Percentiles rank a stretch among this genome's conserved stretches.
Evolutionary conservation across 805 yeast genomes (phyloP).

Genomic region (Sungouiella blattae): DNA sequence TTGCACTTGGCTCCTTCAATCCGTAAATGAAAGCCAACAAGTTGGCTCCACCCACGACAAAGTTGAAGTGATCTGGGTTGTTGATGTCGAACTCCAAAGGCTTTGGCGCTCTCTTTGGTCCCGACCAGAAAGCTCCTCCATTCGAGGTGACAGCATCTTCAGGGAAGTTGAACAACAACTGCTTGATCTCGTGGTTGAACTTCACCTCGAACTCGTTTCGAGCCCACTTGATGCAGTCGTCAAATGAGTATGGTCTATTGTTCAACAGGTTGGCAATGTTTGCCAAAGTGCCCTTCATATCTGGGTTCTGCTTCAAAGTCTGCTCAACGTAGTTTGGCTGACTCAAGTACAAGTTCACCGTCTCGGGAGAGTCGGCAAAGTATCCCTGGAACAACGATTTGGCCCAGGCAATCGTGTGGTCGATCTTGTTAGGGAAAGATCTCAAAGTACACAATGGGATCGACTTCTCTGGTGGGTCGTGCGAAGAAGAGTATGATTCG

Average conservation of each 20-base stretch:
- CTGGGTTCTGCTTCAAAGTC: conserved; percentile 87
- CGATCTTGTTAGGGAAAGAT: conserved; percentile 96
- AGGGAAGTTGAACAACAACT: conserved; percentile 91
- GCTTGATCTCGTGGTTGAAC: conserved; percentile 81
- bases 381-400: conserved; percentile 90
- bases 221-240: conserved; percentile 95
- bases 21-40: conserved; percentile 90
- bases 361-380: conserved; percentile 87
- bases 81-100: conserved; percentile 76
- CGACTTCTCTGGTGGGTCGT: conserved; percentile 97
- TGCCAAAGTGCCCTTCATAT: conserved; percentile 81
- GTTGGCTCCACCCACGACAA: conserved; percentile 85
- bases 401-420: conserved; percentile 99
- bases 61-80: conserved; percentile 75
- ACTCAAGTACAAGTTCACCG: conserved; percentile 83
- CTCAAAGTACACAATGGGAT: conserved; percentile 96
- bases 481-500: conserved; percentile 92
- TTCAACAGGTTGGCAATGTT: conserved; percentile 73
- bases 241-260: conserved; percentile 83
- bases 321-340: conserved; percentile 93
- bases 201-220: conserved; percentile 82
- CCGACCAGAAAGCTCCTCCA: conserved; percentile 97
- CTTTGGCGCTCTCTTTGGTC: conserved; percentile 93
- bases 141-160: conserved; percentile 83
- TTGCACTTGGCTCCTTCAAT: conserved; percentile 67